These are phyloP conservation scores for Quercus glauca DNA, from an alignment of 306 rosid species.

Conservation along the genomic window DNA sequence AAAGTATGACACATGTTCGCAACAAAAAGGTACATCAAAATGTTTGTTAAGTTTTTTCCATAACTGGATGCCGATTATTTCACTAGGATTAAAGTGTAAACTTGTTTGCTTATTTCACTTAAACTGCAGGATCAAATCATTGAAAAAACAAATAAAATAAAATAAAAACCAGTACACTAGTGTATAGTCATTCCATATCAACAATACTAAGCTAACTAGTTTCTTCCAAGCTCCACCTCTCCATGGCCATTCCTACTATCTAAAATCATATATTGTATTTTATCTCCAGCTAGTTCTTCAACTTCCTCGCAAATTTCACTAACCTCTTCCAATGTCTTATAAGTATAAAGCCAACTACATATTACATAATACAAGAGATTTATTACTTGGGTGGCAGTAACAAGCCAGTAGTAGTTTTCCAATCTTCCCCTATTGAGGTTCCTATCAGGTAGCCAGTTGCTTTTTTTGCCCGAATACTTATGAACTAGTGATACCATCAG, in stretches of 20 bases:
- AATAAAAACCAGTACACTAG: too few species aligned
- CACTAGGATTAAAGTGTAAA: too few species aligned
- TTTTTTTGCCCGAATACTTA: constrained; percentile 32
- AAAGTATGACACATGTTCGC: too few species aligned
- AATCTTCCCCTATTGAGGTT: constrained; percentile 73
- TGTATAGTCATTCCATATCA: background rate
- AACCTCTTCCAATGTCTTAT: constrained; percentile 59
- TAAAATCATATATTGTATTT: background rate
- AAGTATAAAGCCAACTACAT: constrained; percentile 58
- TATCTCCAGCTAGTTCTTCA: constrained; percentile 23
- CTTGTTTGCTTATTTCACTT: too few species aligned
- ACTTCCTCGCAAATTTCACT: constrained; percentile 30
- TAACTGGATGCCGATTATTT: too few species aligned
- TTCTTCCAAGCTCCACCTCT: background rate
- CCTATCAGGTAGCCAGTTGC: constrained; percentile 81
- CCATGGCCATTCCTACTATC: constrained; percentile 9
- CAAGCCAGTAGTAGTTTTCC: constrained; percentile 62
- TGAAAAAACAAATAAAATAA: too few species aligned
- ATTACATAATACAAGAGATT: constrained; percentile 51
- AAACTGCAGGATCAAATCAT: too few species aligned
- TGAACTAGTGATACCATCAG: constrained; percentile 57
- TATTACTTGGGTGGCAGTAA: constrained; percentile 56
- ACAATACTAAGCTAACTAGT: background rate
- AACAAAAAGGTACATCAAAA: too few species aligned
- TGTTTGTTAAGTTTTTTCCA: too few species aligned